Conservation (phyloP, 768 basidiomycete genomes). For the Mycena polygramma region DNA sequence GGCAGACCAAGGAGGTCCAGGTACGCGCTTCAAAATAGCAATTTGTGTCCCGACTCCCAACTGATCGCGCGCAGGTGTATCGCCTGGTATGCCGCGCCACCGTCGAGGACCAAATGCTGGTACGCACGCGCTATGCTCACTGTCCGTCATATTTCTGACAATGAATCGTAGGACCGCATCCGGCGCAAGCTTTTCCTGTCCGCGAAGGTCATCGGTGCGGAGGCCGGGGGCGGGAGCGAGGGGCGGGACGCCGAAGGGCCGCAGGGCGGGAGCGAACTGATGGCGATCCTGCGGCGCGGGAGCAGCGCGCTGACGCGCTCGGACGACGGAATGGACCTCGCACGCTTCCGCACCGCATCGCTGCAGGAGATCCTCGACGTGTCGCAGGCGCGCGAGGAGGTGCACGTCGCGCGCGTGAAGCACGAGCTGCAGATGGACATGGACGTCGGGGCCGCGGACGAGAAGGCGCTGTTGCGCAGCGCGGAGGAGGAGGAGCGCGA, state of each 20-base stretch:
- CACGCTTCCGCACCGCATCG: conserved; percentile 58
- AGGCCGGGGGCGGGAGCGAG: conserved; percentile 56
- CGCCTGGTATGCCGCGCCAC: conserved; percentile 76
- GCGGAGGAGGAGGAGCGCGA: conserved; percentile 67
- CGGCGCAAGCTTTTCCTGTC: conserved; percentile 80
- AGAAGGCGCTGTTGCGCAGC: conserved; percentile 48
- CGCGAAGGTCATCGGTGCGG: conserved; percentile 69
- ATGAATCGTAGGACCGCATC: conserved; percentile 58
- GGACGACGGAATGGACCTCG: conserved; percentile 55
- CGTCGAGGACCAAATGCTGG: conserved; percentile 83
- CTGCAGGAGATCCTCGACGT: conserved; percentile 60
- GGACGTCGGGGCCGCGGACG: conserved; percentile 29
- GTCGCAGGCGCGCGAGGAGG: conserved; percentile 57
- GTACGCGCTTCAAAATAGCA: conserved; percentile 42
- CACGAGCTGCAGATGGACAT: conserved; percentile 48
- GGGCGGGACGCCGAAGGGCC: conserved; percentile 43
- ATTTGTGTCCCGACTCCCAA: conserved; percentile 9
- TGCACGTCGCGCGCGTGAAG: conserved; percentile 61
- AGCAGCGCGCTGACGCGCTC: conserved; percentile 64
- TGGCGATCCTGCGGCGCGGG: conserved; percentile 69
- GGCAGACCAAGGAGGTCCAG: conserved; percentile 80
- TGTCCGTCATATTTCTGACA: background rate
- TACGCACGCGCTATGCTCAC: conserved; percentile 7
- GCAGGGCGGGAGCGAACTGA: conserved; percentile 56
- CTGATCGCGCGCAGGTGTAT: conserved; percentile 61